Evolutionary conservation across 768 basidiomycete genomes (phyloP), one percentile per base, ranked within the genome.

Genomic region (Butyriboletus loyo): DNA sequence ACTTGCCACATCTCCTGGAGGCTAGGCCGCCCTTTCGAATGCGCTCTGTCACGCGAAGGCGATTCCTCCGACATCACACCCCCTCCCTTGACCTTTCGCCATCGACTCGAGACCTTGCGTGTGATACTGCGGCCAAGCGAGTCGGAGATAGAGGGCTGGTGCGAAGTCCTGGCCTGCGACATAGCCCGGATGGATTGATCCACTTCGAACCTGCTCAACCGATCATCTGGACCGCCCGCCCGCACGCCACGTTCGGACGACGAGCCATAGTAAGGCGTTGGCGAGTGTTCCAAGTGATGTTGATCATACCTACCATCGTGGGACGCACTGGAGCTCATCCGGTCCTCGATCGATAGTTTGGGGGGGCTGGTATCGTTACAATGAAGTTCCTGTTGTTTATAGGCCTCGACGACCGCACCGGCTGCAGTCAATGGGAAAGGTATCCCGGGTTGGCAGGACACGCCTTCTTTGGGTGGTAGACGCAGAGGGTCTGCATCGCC

Each of bases 221-320:
- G 60, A 54, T 80, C 80, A 10, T 73, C 73, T 0, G 73, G 71
- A 10, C 74, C 72, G 0, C 76, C 77, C 0, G 75, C 75, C 13
- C 73, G 75, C 15, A 79, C 70, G 7, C 77, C 67, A 8, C 72
- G 73, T 1, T 73, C 81, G 1, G 77, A 71, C 0, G 72, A 63
- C 7, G 73, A 70, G 1, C 83, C 83, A 52, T 82, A 83, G 46
- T 83, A 81, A n/a, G 82, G 81, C 10, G 67, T 71, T 31, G 62
- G 56, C 13, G 66, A 52, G 8, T 37, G 50, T 5, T 45, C 28
- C 41, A 40, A 21, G 44, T 54, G 34, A 11, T 66, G 67, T 13
- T 43, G 65, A 2, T 55, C 60, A 37, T 49, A 32, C 21, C 21
- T 54, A 34, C 46, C 31, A 49, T 56, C 50, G 27, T 49, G 47